These are phyloP conservation scores for Fusarium torulosum DNA, from an alignment of 2,329 filamentous ascomycete species.

Conservation along the genomic window DNA sequence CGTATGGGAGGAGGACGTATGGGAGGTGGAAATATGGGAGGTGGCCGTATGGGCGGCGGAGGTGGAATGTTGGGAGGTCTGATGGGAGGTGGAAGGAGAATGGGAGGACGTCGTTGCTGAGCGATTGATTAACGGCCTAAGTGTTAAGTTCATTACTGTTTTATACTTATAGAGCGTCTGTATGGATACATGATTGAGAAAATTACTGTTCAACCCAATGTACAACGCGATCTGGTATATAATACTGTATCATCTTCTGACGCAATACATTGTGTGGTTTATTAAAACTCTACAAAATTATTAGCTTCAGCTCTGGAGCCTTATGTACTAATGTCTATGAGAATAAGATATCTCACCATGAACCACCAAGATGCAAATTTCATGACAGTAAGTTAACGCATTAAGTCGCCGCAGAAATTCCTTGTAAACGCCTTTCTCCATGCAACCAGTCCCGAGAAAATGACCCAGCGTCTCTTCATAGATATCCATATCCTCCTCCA, in stretches of 20 bases:
- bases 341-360: no score
- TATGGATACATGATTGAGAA: not conserved
- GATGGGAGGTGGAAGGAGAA: slow-evolving; percentile 12
- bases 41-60: slow-evolving; percentile 19
- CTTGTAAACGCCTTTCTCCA: not conserved
- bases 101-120: slow-evolving; percentile 25
- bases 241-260: no score
- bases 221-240: not conserved
- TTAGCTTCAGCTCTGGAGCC: no score
- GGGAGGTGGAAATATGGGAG: slow-evolving; percentile 21
- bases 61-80: slow-evolving; percentile 7
- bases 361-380: not conserved
- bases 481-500: slow-evolving; percentile 25
- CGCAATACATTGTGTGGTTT: no score
- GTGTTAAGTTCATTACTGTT: not conserved
- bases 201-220: not conserved
- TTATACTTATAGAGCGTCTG: not conserved
- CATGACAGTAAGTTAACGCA: not conserved
- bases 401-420: not conserved
- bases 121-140: not conserved
- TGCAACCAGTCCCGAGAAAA: not conserved
- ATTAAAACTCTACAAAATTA: no score
- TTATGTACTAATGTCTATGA: no score
- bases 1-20: slow-evolving; percentile 16
- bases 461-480: not conserved